Conservation (phyloP, 2,329 filamentous ascomycete genomes). For the Aspergillus tubingensis region DNA sequence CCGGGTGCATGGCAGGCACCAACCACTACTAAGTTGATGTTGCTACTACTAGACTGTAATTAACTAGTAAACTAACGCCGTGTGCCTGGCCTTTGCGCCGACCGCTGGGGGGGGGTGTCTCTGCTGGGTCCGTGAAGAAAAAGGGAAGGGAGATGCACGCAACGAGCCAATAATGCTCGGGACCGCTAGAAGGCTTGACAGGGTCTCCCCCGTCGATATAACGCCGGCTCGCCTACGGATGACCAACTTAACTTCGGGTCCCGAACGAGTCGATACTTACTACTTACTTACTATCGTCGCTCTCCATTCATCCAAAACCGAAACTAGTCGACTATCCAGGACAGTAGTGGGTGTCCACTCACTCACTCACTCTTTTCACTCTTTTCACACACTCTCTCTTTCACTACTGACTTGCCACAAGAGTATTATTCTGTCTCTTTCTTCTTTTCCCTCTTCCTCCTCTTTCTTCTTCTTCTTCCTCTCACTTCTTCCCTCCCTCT, state of each 20-base stretch:
- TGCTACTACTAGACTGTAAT: too few species aligned
- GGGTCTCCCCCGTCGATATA: conserved; percentile 16
- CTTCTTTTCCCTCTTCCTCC: too few species aligned
- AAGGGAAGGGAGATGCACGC: not conserved
- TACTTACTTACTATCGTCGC: not conserved
- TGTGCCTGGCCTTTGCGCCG: too few species aligned
- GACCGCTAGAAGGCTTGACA: conserved; percentile 8
- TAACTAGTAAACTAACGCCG: too few species aligned
- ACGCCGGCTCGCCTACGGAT: conserved; percentile 15
- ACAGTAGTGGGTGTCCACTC: not conserved
- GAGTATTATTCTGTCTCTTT: too few species aligned
- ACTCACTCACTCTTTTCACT: not conserved
- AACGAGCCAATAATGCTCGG: conserved; percentile 15
- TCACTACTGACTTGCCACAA: not conserved
- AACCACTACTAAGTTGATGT: too few species aligned
- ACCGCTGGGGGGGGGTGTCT: too few species aligned
- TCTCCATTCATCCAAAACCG: not conserved
- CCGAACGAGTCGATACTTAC: not conserved
- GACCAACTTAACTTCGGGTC: conserved; percentile 4
- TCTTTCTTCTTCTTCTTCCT: too few species aligned
- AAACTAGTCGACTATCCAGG: not conserved
- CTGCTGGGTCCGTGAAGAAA: conserved; percentile 20
- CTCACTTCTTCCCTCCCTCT: too few species aligned
- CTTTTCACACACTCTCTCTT: too few species aligned
- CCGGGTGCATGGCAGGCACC: not conserved